Conservation (phyloP, 2,329 filamentous ascomycete genomes). For the Alternaria gaisen region DNA sequence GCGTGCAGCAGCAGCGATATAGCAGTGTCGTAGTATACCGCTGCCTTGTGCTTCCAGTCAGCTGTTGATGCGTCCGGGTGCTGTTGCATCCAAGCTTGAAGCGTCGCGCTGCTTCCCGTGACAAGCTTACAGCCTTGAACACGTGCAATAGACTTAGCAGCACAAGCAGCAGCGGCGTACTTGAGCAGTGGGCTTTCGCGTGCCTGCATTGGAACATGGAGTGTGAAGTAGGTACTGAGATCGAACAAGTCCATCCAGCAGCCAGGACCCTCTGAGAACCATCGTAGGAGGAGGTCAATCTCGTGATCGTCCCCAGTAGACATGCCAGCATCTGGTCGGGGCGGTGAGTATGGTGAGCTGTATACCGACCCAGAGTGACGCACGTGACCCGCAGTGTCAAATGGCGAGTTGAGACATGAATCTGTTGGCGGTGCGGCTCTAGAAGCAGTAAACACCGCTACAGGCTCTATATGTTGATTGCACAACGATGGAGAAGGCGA, state of each 20-base stretch:
- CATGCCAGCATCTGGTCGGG: slow-evolving; percentile 32
- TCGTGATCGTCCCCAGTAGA: slow-evolving; percentile 59
- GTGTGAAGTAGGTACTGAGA: slow-evolving; percentile 67
- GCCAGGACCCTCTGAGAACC: slow-evolving; percentile 68
- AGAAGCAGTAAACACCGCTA: slow-evolving; percentile 52
- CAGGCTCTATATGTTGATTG: slow-evolving; percentile 63
- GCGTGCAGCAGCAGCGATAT: slow-evolving; percentile 58
- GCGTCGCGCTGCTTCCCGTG: slow-evolving; percentile 58
- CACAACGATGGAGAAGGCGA: slow-evolving; percentile 58
- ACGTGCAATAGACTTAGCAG: slow-evolving; percentile 68
- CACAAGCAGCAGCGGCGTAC: slow-evolving; percentile 67
- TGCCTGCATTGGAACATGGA: slow-evolving; percentile 67
- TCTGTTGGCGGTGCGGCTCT: slow-evolving; percentile 48
- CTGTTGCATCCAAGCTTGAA: slow-evolving; percentile 62
- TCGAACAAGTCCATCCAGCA: slow-evolving; percentile 68
- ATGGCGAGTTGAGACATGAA: slow-evolving; percentile 45
- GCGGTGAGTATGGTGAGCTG: slow-evolving; percentile 34
- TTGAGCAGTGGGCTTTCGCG: slow-evolving; percentile 59
- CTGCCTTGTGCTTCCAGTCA: slow-evolving; percentile 68
- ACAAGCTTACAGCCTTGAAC: slow-evolving; percentile 62
- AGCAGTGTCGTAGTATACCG: slow-evolving; percentile 68
- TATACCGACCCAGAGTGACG: slow-evolving; percentile 37
- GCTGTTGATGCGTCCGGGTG: slow-evolving; percentile 59
- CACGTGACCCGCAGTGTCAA: slow-evolving; percentile 38
- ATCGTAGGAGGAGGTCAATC: slow-evolving; percentile 66